Conservation (phyloP, 208 protist genomes). For the Crithidia brevicula region DNA sequence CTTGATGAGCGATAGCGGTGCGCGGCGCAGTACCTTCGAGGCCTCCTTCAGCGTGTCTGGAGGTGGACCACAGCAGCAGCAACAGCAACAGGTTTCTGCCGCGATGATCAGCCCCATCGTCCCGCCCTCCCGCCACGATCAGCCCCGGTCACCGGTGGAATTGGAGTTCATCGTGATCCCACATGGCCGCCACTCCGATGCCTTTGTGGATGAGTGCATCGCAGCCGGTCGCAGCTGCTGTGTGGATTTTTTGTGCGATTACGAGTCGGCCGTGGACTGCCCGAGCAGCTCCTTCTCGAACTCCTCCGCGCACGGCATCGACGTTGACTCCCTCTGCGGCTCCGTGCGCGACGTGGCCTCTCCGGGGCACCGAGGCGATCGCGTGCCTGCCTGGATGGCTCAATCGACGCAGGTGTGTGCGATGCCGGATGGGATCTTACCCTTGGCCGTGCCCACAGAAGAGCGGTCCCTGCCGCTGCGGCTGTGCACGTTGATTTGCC, state of each 20-base stretch:
- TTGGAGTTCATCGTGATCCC: conserved; percentile 69
- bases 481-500: conserved; percentile 46
- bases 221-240: conserved; percentile 58
- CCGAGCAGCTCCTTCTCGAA: conserved; percentile 2
- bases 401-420: conserved; percentile 16
- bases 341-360: background rate
- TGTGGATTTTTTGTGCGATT: conserved; percentile 81
- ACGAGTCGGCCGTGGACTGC: conserved; percentile 39
- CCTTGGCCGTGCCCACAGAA: conserved; percentile 53
- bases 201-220: conserved; percentile 81
- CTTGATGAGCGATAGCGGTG: background rate
- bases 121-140: conserved; percentile 15
- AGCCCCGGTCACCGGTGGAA: conserved; percentile 37
- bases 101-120: conserved; percentile 13
- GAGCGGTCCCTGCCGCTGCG: conserved; percentile 56
- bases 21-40: background rate
- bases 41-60: background rate
- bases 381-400: background rate
- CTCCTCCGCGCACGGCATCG: background rate
- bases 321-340: conserved; percentile 10
- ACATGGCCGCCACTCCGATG: conserved; percentile 66
- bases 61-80: background rate
- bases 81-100: conserved; percentile 9
- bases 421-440: conserved; percentile 54
- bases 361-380: background rate